Base-by-base conservation (phyloP, 176 grass and related monocot genomes). In the Thalia dealbata region DNA sequence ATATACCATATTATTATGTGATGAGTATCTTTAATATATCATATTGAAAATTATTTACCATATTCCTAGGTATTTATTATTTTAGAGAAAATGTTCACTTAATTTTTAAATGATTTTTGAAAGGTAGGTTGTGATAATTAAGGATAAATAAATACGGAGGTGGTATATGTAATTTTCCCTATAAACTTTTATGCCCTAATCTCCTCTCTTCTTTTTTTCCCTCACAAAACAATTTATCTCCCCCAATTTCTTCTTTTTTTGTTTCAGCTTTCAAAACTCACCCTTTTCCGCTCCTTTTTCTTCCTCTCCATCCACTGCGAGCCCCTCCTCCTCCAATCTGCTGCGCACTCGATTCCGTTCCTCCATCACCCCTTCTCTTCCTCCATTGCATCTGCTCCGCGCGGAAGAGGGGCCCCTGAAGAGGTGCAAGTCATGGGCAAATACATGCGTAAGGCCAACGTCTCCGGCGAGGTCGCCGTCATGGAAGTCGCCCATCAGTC, bases 401-500 rank as follows among this genome's bases (percentile, higher is more conserved):
- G 54, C 21, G 22, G 54, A 58, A n/a, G 19, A 58, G 1, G 45
- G 45, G 45, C 10, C 11, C 5, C 11, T 48, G 45, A 58, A 58
- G 54, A 58, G 54, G 18, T 58, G 19, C 54, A 58, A 22, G 18
- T 6, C 12, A 79, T 79, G 77, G 77, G 77, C 22, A 79, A 71
- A 52, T 61, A 61, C 56, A 48, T 50, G 54, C 30, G 67, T 7
- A 79, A 79, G 54, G 77, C 12, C 10, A 79, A 71, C 67, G 16
- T 44, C 51, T 24, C 35, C 10, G 77, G 77, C 1, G 67, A 71
- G 35, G 77, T 63, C 0, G 67, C 66, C 14, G 22, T 71, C 38
- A 71, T 79, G 77, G 77, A 79, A 11, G 23, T 71, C 14, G 55
- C 77, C 38, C 32, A 71, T 26, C 64, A 78, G 21, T 69, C 75